Evolutionary conservation across 2,329 filamentous ascomycete species (phyloP).

Genomic region (Penicillium sp.): DNA sequence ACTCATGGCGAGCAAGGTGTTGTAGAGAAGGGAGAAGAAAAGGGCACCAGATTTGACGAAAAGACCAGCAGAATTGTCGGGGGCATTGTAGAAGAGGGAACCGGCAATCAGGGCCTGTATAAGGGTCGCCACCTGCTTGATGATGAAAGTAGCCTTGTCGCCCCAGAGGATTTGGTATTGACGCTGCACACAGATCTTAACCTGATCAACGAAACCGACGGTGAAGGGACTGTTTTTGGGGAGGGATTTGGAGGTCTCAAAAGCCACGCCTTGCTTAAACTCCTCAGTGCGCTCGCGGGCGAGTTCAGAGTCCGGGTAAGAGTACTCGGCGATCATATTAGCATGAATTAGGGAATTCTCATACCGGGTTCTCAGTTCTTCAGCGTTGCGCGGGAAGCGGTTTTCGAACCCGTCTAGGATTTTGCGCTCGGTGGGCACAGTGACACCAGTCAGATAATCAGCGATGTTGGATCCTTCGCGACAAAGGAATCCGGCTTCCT

Average conservation of each 20-base stretch:
- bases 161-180: slow-evolving; percentile 65
- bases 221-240: slow-evolving; percentile 56
- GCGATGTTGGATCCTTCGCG: slow-evolving; percentile 60
- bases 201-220: slow-evolving; percentile 53
- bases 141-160: slow-evolving; percentile 60
- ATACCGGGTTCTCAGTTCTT: slow-evolving; percentile 49
- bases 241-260: slow-evolving; percentile 56
- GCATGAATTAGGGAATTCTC: slow-evolving; percentile 50
- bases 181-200: slow-evolving; percentile 54
- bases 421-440: slow-evolving; percentile 51
- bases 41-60: slow-evolving; percentile 62
- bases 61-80: slow-evolving; percentile 55
- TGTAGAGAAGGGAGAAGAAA: slow-evolving; percentile 63
- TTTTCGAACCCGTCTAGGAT: slow-evolving; percentile 44
- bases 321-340: slow-evolving; percentile 54
- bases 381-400: slow-evolving; percentile 45
- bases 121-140: slow-evolving; percentile 59
- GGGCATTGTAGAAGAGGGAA: slow-evolving; percentile 65
- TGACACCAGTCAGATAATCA: slow-evolving; percentile 64
- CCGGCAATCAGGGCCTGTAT: slow-evolving; percentile 60
- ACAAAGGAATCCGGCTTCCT: slow-evolving; percentile 61
- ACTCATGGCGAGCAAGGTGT: slow-evolving; percentile 59
- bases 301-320: slow-evolving; percentile 51
- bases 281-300: slow-evolving; percentile 50
- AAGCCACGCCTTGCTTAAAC: slow-evolving; percentile 53